Percentiles rank a stretch among this genome's conserved stretches.
These are phyloP conservation scores for sweet orange (Citrus sinensis) DNA, from an alignment of 345 rosid genomes.

Conservation along the genomic window DNA sequence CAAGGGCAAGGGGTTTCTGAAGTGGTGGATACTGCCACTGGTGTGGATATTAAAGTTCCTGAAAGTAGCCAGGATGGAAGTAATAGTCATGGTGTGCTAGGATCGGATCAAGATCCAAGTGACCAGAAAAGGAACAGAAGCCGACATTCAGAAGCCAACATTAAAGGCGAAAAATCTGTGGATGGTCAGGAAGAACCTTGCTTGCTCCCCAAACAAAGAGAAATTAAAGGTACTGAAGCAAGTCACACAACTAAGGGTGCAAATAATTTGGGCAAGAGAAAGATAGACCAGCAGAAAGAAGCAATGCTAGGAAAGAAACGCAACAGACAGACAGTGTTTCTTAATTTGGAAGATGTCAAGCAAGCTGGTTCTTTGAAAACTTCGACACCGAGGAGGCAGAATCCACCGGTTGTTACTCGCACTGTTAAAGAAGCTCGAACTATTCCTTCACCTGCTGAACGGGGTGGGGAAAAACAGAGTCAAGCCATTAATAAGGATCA, in stretches of 20 bases:
- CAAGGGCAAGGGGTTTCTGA: slow-evolving; percentile 30
- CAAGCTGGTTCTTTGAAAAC: slow-evolving; percentile 76
- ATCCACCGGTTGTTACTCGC: slow-evolving; percentile 55
- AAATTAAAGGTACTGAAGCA: slow-evolving; percentile 80
- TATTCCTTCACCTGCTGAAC: slow-evolving; percentile 45
- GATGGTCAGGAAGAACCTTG: slow-evolving; percentile 49
- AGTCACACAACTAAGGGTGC: slow-evolving; percentile 66
- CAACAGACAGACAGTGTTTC: slow-evolving; percentile 84
- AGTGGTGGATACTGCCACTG: slow-evolving; percentile 30
- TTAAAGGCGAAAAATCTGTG: slow-evolving; percentile 30
- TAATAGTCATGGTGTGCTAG: slow-evolving; percentile 24
- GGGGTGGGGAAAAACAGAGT: slow-evolving; percentile 47
- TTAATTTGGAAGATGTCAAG: slow-evolving; percentile 89
- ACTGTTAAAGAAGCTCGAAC: slow-evolving; percentile 71
- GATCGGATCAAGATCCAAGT: slow-evolving; percentile 34
- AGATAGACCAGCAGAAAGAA: slow-evolving; percentile 88
- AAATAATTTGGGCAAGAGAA: slow-evolving; percentile 73
- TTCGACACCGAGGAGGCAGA: slow-evolving; percentile 77
- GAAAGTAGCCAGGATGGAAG: slow-evolving; percentile 30
- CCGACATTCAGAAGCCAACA: slow-evolving; percentile 45
- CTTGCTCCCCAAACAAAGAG: slow-evolving; percentile 55
- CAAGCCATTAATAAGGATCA: slow-evolving; percentile 48
- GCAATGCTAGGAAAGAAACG: slow-evolving; percentile 98
- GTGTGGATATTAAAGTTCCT: slow-evolving; percentile 22
- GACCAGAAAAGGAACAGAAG: slow-evolving; percentile 37